Conservation (phyloP, 768 basidiomycete genomes). For the Mycena pura region DNA sequence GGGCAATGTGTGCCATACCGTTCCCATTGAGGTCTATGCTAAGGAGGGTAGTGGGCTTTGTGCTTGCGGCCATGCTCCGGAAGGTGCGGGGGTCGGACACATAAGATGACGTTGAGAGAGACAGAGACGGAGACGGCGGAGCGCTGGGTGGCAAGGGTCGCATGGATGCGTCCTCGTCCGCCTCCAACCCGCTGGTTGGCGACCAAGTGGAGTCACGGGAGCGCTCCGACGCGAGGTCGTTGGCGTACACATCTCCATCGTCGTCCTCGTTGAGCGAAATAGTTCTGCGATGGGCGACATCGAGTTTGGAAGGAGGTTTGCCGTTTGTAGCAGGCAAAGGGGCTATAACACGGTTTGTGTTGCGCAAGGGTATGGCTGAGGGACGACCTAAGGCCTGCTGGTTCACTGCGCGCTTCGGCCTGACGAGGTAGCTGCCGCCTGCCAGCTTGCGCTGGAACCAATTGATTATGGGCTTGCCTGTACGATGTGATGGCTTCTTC, state of each 20-base stretch:
- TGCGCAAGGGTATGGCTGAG: slow-evolving; percentile 38
- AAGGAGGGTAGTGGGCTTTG: slow-evolving; percentile 94
- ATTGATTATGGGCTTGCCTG: slow-evolving; percentile 86
- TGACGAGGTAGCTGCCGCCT: slow-evolving; percentile 55
- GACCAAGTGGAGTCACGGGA: slow-evolving; percentile 83
- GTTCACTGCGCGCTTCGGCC: slow-evolving; percentile 56
- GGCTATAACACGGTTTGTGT: slow-evolving; percentile 49
- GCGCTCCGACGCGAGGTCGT: slow-evolving; percentile 52
- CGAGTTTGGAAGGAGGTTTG: slow-evolving; percentile 42
- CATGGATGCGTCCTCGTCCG: slow-evolving; percentile 94
- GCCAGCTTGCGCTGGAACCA: slow-evolving; percentile 91
- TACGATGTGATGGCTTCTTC: slow-evolving; percentile 71
- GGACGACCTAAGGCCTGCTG: slow-evolving; percentile 33
- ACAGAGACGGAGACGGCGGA: slow-evolving; percentile 87
- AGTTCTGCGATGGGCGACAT: slow-evolving; percentile 54
- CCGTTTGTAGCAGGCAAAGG: slow-evolving; percentile 42
- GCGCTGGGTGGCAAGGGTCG: slow-evolving; percentile 89
- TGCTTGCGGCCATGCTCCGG: slow-evolving; percentile 83
- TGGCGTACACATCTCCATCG: slow-evolving; percentile 53
- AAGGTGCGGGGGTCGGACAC: slow-evolving; percentile 84
- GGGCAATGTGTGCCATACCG: slow-evolving; percentile 91
- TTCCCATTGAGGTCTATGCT: slow-evolving; percentile 83
- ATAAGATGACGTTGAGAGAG: slow-evolving; percentile 83
- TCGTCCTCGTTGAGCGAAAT: slow-evolving; percentile 71
- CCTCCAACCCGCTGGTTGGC: slow-evolving; percentile 76